Evolutionary conservation across 1,284 basidiomycete species (phyloP), one percentile per base, ranked within the genome.

Genomic region (Naganishia albida): DNA sequence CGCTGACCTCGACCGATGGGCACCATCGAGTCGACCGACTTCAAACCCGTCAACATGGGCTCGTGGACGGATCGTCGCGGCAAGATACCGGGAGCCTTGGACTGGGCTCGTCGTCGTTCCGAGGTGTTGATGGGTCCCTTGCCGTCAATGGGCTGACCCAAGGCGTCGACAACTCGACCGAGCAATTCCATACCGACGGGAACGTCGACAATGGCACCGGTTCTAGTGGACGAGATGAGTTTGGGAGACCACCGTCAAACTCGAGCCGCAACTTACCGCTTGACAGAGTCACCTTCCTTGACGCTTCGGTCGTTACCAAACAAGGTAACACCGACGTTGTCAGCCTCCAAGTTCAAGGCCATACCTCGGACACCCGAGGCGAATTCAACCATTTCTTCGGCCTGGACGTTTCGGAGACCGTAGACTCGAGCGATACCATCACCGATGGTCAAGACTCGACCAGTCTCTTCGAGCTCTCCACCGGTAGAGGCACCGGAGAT

Each of bases 301-400:
- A 98, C 98, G 82, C 90, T 87, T 87, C 94, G 92, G 84, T 98
- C 95, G 83, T 93, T 95, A 90, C 95, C 95, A 85, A 99, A 98
- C 84, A 98, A 94, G 84, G 95, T 93, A 78, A 99, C 92, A 93
- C 95, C 95, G 84, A 98, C 94, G 78, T 97, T 95, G 90, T 98
- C 95, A 83, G 94, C 92, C 84, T 99, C 95, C 87, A 99, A 90
- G 90, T 99, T 99, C 81, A 99, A 84, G 82, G 91, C 94, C 93
- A 97, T 96, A 84, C 91, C 92, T 79, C 91, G 91, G 78, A 99
- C 88, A 84, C 95, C 95, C 66, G 95, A 98, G 67, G 94, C 92
- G 87, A 99, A 99, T 86, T 99, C 95, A 86, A 99, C 95, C 95
- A 99, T 98, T 88, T 99, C 95, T 84, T 99, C 95, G 78, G 80